These are phyloP conservation scores for Sphaerulina musiva DNA, from an alignment of 2,329 filamentous ascomycete species.

Conservation along the genomic window DNA sequence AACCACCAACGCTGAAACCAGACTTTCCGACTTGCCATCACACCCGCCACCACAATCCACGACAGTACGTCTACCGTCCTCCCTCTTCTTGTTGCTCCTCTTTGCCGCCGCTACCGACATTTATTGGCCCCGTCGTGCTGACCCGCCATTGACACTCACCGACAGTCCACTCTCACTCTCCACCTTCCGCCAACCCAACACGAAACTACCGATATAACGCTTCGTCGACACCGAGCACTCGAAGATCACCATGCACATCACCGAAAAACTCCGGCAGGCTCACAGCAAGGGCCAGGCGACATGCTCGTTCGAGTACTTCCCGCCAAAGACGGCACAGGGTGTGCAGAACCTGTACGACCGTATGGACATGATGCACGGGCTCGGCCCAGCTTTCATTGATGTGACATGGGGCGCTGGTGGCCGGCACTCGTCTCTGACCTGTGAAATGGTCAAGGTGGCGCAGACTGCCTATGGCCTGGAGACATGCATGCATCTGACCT, in stretches of 20 bases:
- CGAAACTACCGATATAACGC: neutral
- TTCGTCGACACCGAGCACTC: neutral
- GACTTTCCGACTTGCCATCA: too few species aligned
- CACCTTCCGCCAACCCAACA: neutral
- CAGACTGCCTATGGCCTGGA: conserved; percentile 93
- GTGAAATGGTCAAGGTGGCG: conserved; percentile 94
- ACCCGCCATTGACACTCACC: too few species aligned
- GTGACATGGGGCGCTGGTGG: conserved; percentile 98
- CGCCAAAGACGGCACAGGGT: conserved; percentile 92
- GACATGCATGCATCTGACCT: conserved; percentile 98
- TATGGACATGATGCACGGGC: conserved; percentile 97
- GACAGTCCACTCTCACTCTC: neutral
- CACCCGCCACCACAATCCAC: too few species aligned
- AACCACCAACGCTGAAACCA: too few species aligned
- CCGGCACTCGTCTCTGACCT: conserved; percentile 81
- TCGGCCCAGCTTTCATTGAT: conserved; percentile 93
- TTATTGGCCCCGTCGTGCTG: too few species aligned
- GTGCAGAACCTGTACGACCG: conserved; percentile 99
- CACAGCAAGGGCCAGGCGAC: conserved; percentile 72
- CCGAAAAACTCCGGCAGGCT: conserved; percentile 78
- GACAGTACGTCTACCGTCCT: too few species aligned
- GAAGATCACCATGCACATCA: conserved; percentile 73
- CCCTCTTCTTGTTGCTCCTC: too few species aligned
- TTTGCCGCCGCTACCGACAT: too few species aligned
- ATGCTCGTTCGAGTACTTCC: conserved; percentile 99